Evolutionary conservation across 768 basidiomycete species (phyloP).

Genomic region (Suillus weaverae): DNA sequence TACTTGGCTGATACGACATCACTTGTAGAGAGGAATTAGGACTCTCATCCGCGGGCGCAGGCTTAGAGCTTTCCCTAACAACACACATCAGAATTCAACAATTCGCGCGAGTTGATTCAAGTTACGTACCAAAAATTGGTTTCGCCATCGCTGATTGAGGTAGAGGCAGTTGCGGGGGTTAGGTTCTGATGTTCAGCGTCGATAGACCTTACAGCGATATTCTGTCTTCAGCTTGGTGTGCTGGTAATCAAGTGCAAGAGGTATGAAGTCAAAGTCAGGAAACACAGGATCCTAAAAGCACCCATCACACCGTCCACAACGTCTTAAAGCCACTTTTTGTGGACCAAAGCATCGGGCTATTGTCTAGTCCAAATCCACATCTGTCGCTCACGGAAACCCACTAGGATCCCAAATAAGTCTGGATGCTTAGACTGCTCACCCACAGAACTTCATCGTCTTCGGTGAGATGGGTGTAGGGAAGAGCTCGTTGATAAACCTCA

Average conservation of each 20-base stretch:
- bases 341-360: not conserved
- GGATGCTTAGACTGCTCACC: not conserved
- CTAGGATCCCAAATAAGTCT: not conserved
- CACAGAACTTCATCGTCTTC: constrained; percentile 9
- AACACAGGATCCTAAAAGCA: too few species aligned
- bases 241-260: not conserved
- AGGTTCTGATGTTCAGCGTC: not conserved
- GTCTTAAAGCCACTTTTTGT: not conserved
- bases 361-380: not conserved
- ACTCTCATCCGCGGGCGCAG: not conserved
- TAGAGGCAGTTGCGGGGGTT: not conserved
- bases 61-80: not conserved
- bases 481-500: constrained; percentile 9
- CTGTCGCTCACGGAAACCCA: not conserved
- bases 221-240: not conserved
- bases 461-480: constrained; percentile 13
- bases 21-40: not conserved
- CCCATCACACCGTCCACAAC: not conserved
- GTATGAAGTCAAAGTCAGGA: not conserved
- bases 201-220: not conserved
- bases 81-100: not conserved
- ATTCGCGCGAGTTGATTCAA: not conserved
- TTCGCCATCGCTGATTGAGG: not conserved
- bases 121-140: not conserved
- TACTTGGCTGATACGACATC: not conserved